phyloP scores from a whole-genome alignment of 495 filamentous ascomycete species.

The Aspergillus avenaceus region DNA sequence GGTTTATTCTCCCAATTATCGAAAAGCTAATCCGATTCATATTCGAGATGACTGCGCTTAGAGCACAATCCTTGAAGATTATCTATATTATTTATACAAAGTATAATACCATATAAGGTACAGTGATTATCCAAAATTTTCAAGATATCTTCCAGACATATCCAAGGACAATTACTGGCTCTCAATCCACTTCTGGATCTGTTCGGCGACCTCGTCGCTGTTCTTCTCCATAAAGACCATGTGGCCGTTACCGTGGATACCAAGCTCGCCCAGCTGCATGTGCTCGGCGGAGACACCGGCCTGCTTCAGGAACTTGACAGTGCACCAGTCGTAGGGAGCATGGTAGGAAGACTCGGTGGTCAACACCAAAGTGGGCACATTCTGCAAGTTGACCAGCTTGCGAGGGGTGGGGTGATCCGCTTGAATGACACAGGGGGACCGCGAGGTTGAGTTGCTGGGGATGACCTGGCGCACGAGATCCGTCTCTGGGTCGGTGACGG shows the following conservation, averaged over 20 bases:
- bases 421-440: constrained; percentile 41
- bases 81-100: too few species aligned
- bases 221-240: constrained; percentile 60
- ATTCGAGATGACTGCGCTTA: too few species aligned
- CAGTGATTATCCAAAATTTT: neutral
- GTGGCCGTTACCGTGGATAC: constrained; percentile 56
- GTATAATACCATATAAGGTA: too few species aligned
- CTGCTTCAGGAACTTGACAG: constrained; percentile 49
- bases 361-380: constrained; percentile 43
- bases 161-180: neutral
- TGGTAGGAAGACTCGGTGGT: constrained; percentile 55
- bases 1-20: too few species aligned
- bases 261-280: constrained; percentile 39
- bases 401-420: constrained; percentile 36
- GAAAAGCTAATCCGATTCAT: too few species aligned
- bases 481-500: constrained; percentile 22
- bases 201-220: constrained; percentile 42
- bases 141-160: neutral
- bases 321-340: constrained; percentile 54
- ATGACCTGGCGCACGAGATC: constrained; percentile 26
- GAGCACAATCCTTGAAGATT: too few species aligned
- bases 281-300: constrained; percentile 47
- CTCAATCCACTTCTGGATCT: constrained; percentile 40
- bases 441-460: constrained; percentile 13
- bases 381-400: constrained; percentile 44